Evolutionary conservation across 768 basidiomycete genomes (phyloP), one percentile per base, ranked within the genome.

Genomic region (Kwoniella pini): DNA sequence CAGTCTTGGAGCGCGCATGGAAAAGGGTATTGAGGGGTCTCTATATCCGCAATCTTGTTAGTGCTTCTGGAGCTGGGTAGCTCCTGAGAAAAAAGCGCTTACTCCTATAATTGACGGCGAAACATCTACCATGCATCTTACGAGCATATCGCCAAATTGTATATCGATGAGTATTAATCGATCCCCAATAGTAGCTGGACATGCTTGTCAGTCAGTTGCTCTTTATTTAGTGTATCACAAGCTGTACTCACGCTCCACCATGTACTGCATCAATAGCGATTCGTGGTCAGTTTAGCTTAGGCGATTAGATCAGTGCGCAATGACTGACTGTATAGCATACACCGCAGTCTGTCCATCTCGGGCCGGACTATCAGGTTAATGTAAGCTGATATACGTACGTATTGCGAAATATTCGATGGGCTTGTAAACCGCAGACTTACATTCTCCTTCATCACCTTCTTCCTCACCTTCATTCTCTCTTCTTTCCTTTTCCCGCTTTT

Each of bases 11-110:
- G 79, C 0, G 88, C 90, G 65, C 80, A 81, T 0, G 95, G 95
- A 75, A 96, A 97, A 1, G 95, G 95, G 69, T 95, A 98, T 79
- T 97, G 95, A 0, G 95, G 95, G 13, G 94, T 89, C 62, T 78
- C 74, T 76, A 61, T 13, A n/a, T n/a, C n/a, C n/a, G n/a, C n/a
- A n/a, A n/a, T n/a, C n/a, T n/a, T n/a, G n/a, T n/a, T n/a, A n/a
- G n/a, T n/a, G n/a, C n/a, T n/a, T n/a, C n/a, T n/a, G n/a, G n/a
- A n/a, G n/a, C n/a, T n/a, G n/a, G n/a, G n/a, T n/a, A n/a, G n/a
- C n/a, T 13, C 10, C 15, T 17, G 13, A 22, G 51, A 27, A 50
- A 21, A 15, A 31, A 15, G 28, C 4, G 30, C 64, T 56, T n/a
- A 94, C 84, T 43, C 28, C 88, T 85, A 54, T 79, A 78, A 57